Evolutionary conservation across 345 rosid genomes (phyloP).

Genomic region (Eutrema heterophyllum): DNA sequence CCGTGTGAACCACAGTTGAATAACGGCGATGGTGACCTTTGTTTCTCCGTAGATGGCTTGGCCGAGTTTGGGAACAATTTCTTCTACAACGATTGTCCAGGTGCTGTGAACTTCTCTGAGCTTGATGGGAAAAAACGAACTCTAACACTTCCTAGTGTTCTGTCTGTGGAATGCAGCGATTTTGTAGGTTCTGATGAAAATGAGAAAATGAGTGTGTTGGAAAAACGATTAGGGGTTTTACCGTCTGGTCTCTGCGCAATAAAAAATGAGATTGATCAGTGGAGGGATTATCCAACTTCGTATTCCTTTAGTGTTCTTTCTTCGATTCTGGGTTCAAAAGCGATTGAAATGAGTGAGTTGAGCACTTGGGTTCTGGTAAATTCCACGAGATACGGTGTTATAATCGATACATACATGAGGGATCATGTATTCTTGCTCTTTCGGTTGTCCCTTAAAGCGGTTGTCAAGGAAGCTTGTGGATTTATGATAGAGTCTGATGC

Average conservation of each 20-base stretch:
- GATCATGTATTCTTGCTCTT: conserved; percentile 64
- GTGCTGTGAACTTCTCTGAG: conserved; percentile 45
- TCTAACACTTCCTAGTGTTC: conserved; percentile 51
- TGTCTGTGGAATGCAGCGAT: conserved; percentile 52
- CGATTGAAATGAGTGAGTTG: conserved; percentile 33
- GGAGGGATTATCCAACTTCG: conserved; percentile 55
- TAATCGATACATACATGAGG: conserved; percentile 61
- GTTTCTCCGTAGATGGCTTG: conserved; percentile 52
- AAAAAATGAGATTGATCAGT: conserved; percentile 52
- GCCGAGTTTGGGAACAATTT: conserved; percentile 40
- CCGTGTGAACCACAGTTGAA: conserved; percentile 21
- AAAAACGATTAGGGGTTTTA: conserved; percentile 31
- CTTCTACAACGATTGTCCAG: conserved; percentile 66
- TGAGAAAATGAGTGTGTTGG: conserved; percentile 13
- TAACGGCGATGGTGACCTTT: conserved; percentile 26
- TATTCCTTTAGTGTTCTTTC: conserved; percentile 50
- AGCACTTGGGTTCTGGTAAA: conserved; percentile 53
- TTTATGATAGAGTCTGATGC: conserved; percentile 27
- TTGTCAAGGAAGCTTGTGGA: conserved; percentile 56
- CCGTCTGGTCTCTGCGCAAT: conserved; percentile 58
- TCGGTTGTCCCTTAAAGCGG: conserved; percentile 56
- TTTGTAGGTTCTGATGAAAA: conserved; percentile 29
- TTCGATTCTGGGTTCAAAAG: conserved; percentile 35
- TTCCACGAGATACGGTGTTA: conserved; percentile 59
- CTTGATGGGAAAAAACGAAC: conserved; percentile 28